Conservation (phyloP, 2,329 filamentous ascomycete genomes). For the Dactylellina haptotyla region DNA sequence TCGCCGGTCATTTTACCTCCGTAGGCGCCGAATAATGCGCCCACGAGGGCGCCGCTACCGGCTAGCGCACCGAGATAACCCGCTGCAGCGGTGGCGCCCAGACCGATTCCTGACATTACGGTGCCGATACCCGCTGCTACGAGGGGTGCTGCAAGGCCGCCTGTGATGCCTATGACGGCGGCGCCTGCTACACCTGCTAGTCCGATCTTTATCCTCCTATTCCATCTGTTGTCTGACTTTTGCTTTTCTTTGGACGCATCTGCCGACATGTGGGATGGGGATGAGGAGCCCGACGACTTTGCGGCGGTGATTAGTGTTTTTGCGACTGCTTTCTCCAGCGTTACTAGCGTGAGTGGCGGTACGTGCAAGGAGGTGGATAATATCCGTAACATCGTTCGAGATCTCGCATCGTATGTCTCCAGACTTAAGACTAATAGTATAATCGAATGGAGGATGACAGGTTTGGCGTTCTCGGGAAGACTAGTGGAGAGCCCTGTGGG, state of each 20-base stretch:
- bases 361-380: conserved; percentile 77
- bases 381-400: conserved; percentile 75
- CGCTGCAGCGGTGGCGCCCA: conserved; percentile 78
- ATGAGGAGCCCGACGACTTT: conserved; percentile 56
- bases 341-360: conserved; percentile 71
- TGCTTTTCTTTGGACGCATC: conserved; percentile 80
- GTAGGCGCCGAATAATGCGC: conserved; percentile 90
- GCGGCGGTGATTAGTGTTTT: conserved; percentile 78
- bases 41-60: conserved; percentile 80
- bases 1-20: conserved; percentile 82
- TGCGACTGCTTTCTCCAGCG: conserved; percentile 80
- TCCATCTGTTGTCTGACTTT: conserved; percentile 72
- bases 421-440: conserved; percentile 78
- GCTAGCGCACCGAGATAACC: conserved; percentile 82
- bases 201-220: conserved; percentile 81
- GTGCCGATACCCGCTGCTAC: conserved; percentile 81
- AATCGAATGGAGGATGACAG: conserved; percentile 76
- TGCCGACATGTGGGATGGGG: conserved; percentile 72
- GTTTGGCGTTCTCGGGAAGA: conserved; percentile 71
- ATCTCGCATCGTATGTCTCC: conserved; percentile 79
- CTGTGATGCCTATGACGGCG: conserved; percentile 83
- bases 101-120: conserved; percentile 78
- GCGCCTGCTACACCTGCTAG: conserved; percentile 88
- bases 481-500: conserved; percentile 69
- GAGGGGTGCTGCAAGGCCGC: conserved; percentile 79